A percentile compares a stretch with the other conserved stretches of the same genome.
Evolutionary conservation across 768 basidiomycete genomes (phyloP).

Genomic region (Macrolepiota fuliginosa): DNA sequence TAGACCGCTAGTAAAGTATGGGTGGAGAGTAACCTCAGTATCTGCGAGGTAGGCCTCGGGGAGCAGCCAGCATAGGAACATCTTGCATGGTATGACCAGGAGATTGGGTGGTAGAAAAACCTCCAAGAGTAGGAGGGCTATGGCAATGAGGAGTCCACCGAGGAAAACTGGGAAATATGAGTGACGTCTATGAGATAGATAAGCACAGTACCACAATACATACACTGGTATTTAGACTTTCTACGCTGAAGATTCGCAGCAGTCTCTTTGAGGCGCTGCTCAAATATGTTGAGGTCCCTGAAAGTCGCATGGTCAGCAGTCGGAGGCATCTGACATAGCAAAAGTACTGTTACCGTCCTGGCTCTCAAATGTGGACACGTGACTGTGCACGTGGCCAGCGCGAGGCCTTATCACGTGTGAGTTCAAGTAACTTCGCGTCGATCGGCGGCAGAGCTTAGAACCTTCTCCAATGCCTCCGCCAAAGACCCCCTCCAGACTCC

Average conservation of each 20-base stretch:
- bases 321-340: background rate
- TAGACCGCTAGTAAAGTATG: slow-evolving; percentile 76
- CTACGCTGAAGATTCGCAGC: slow-evolving; percentile 76
- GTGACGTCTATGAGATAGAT: slow-evolving; percentile 18
- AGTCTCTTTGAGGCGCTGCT: slow-evolving; percentile 95
- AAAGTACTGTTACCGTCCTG: background rate
- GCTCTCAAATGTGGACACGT: background rate
- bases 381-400: background rate
- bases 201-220: slow-evolving; percentile 31
- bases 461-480: slow-evolving; percentile 21
- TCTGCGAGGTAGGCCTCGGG: slow-evolving; percentile 49
- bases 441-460: background rate
- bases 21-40: slow-evolving; percentile 50
- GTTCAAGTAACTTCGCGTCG: slow-evolving; percentile 8
- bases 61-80: slow-evolving; percentile 44
- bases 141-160: slow-evolving; percentile 60
- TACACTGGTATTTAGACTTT: slow-evolving; percentile 82
- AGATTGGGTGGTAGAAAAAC: slow-evolving; percentile 66
- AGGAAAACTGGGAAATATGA: slow-evolving; percentile 62
- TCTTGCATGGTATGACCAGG: slow-evolving; percentile 59
- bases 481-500: slow-evolving; percentile 47
- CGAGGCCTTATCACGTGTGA: background rate
- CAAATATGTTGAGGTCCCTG: slow-evolving; percentile 87
- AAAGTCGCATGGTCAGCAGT: slow-evolving; percentile 67
- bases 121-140: slow-evolving; percentile 72